Conservation (phyloP, 2,329 filamentous ascomycete genomes). For the Harringtonia lauricola region DNA sequence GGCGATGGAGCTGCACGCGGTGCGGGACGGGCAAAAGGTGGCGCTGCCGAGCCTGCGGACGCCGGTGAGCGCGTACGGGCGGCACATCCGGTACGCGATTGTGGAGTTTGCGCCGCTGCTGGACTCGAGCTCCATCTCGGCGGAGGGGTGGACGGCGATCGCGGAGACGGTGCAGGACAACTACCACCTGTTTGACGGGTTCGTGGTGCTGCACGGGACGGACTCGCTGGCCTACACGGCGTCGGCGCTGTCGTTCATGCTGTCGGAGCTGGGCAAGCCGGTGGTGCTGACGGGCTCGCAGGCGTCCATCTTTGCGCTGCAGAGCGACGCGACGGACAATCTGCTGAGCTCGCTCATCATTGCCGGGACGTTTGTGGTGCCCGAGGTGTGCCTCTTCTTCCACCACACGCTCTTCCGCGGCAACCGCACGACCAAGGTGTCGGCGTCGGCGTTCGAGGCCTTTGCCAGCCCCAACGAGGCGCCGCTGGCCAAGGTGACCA, state of each 20-base stretch:
- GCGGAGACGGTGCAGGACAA: slow-evolving; percentile 70
- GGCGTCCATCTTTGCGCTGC: slow-evolving; percentile 79
- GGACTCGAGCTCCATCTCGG: slow-evolving; percentile 84
- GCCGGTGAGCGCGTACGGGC: slow-evolving; percentile 67
- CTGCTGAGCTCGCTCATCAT: slow-evolving; percentile 80
- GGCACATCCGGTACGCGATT: slow-evolving; percentile 73
- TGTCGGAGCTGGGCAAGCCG: slow-evolving; percentile 81
- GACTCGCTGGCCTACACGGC: slow-evolving; percentile 84
- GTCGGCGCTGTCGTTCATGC: slow-evolving; percentile 87
- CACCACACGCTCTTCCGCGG: slow-evolving; percentile 83
- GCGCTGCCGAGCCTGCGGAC: slow-evolving; percentile 62
- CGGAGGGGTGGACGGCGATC: slow-evolving; percentile 76
- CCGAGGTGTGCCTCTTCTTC: slow-evolving; percentile 90
- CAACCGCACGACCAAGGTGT: slow-evolving; percentile 80
- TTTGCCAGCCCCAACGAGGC: slow-evolving; percentile 83
- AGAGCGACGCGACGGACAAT: slow-evolving; percentile 87
- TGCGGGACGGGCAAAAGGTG: slow-evolving; percentile 35
- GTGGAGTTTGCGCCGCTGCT: slow-evolving; percentile 77
- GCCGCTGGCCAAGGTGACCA: slow-evolving; percentile 71
- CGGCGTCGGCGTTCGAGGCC: slow-evolving; percentile 74
- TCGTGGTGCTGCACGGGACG: slow-evolving; percentile 83
- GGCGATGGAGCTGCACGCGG: slow-evolving; percentile 35
- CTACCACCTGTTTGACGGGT: slow-evolving; percentile 81
- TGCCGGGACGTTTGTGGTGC: slow-evolving; percentile 84
- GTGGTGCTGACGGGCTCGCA: slow-evolving; percentile 77